Percentiles rank a stretch among this genome's conserved stretches.
Evolutionary conservation across 495 filamentous ascomycete species (phyloP).

Genomic region (Aspergillus affinis): DNA sequence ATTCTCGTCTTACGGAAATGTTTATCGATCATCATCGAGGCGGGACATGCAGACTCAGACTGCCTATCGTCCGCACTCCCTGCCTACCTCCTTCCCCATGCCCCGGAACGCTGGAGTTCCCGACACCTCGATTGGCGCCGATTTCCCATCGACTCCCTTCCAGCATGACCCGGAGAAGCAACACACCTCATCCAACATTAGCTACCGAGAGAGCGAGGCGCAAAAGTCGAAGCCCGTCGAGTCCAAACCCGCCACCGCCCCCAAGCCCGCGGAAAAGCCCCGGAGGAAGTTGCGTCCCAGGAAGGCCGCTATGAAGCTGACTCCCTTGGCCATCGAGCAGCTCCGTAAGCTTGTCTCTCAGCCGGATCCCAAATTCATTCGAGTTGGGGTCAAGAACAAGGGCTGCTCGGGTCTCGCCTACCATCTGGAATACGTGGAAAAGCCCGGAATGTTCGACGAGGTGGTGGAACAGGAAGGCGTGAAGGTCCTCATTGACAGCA

Average conservation of each 20-base stretch:
- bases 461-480: conserved; percentile 94
- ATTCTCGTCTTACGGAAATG: conserved; percentile 63
- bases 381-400: conserved; percentile 89
- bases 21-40: conserved; percentile 57
- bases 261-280: conserved; percentile 45
- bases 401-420: conserved; percentile 98
- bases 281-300: conserved; percentile 71
- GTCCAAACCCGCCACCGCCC: conserved; percentile 33
- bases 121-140: conserved; percentile 68
- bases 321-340: conserved; percentile 71
- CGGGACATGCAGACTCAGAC: conserved; percentile 71
- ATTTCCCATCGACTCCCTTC: conserved; percentile 29
- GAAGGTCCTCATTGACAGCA: conserved; percentile 93
- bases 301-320: conserved; percentile 89
- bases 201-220: conserved; percentile 60
- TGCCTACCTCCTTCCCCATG: conserved; percentile 61
- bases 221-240: conserved; percentile 54
- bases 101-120: conserved; percentile 65
- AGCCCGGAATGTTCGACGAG: conserved; percentile 84
- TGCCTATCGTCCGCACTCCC: conserved; percentile 72
- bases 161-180: conserved; percentile 24
- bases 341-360: conserved; percentile 71
- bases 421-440: conserved; percentile 92
- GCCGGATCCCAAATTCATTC: conserved; percentile 86
- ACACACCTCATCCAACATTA: conserved; percentile 26